Conservation (phyloP, 108 stramenopile genomes). For the Cyclotella distinguenda region DNA sequence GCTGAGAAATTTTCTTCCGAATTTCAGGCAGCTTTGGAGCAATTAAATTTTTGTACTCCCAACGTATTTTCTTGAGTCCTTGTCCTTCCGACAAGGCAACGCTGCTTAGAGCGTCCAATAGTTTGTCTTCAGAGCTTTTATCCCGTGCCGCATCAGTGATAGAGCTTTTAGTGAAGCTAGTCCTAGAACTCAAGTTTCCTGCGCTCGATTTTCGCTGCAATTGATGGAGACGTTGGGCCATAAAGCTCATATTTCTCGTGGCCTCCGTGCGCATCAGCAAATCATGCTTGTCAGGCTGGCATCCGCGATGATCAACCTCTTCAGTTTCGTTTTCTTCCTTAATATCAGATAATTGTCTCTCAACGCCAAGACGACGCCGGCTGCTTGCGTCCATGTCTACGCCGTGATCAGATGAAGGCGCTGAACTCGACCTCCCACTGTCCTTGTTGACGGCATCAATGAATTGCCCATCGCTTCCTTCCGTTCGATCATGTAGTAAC, state of each 20-base stretch:
- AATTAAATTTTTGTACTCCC: slow-evolving; percentile 34
- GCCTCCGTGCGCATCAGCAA: background rate
- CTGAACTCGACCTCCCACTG: background rate
- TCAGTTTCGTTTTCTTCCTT: background rate
- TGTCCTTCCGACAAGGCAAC: slow-evolving; percentile 69
- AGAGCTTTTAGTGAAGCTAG: background rate
- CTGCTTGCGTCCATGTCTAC: too few relatives aligned
- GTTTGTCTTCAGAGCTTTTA: slow-evolving; percentile 29
- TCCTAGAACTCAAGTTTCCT: background rate
- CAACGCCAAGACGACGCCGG: too few relatives aligned
- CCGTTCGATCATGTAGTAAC: too few relatives aligned
- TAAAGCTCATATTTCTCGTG: background rate
- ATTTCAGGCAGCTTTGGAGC: slow-evolving; percentile 27
- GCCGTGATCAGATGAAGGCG: background rate
- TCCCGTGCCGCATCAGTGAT: background rate
- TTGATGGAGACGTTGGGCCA: slow-evolving; percentile 10
- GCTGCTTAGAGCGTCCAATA: slow-evolving; percentile 73
- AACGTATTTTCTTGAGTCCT: slow-evolving; percentile 58
- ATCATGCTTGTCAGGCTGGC: too few relatives aligned
- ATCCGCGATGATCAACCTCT: background rate
- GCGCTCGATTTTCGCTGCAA: background rate
- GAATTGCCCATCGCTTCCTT: background rate
- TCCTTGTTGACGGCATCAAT: background rate
- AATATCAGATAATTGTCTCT: background rate
- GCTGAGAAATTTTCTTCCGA: slow-evolving; percentile 7